A percentile compares a stretch with the other conserved stretches of the same genome.
Conservation (phyloP, 2,329 filamentous ascomycete species). For the Pyricularia grisea region DNA sequence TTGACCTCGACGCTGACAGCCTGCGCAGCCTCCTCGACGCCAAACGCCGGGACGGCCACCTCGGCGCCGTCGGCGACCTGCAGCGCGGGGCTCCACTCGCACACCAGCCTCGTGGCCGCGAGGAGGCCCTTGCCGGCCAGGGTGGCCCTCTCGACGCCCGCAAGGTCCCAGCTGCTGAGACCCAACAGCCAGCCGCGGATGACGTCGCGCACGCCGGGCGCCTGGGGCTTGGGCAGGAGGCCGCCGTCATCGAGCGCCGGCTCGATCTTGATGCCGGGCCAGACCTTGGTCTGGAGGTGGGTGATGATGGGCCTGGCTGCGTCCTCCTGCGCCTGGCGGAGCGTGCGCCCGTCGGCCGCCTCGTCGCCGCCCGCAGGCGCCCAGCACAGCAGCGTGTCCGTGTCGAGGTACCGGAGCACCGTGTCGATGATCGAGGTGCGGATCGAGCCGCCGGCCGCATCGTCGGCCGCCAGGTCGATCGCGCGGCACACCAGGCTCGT, state of each 20-base stretch:
- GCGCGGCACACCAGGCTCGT: constrained; percentile 80
- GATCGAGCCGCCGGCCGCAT: constrained; percentile 38
- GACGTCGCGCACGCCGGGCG: constrained; percentile 63
- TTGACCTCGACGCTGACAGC: constrained; percentile 75
- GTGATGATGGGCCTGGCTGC: constrained; percentile 61
- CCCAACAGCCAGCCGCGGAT: constrained; percentile 68
- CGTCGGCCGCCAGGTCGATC: constrained; percentile 67
- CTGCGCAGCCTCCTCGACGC: constrained; percentile 71
- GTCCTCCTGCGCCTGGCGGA: constrained; percentile 64
- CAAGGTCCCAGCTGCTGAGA: constrained; percentile 71
- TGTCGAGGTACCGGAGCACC: constrained; percentile 79
- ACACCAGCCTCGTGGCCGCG: constrained; percentile 64
- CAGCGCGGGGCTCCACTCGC: constrained; percentile 68
- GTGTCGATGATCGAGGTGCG: constrained; percentile 56
- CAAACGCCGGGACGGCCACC: constrained; percentile 41
- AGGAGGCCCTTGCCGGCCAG: constrained; percentile 83
- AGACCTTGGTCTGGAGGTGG: constrained; percentile 63
- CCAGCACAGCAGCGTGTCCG: constrained; percentile 91
- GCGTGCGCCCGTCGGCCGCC: constrained; percentile 22
- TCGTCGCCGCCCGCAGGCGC: constrained; percentile 39
- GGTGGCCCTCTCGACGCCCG: constrained; percentile 74
- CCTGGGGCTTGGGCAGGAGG: constrained; percentile 69
- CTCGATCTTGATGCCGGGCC: constrained; percentile 70
- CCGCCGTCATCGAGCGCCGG: constrained; percentile 73
- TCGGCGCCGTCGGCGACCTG: constrained; percentile 12